Conservation (phyloP, 257 asterid species). For the Pogostemon cablin region DNA sequence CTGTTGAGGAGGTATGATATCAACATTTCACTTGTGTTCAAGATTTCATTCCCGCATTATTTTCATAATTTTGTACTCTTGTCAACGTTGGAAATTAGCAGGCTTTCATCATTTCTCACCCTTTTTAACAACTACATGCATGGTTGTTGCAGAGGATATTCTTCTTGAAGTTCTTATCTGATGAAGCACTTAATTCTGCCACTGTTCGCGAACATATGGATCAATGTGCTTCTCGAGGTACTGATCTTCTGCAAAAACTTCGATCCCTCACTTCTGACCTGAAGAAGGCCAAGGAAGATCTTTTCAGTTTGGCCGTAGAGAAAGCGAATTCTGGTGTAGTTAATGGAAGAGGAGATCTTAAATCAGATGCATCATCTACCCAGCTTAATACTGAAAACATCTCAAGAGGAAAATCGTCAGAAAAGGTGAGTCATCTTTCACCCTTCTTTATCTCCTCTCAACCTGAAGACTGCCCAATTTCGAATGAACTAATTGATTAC, state of each 20-base stretch:
- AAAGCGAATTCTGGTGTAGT: slow-evolving; percentile 52
- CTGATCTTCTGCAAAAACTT: slow-evolving; percentile 78
- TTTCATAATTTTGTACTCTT: neutral
- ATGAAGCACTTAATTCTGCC: slow-evolving; percentile 73
- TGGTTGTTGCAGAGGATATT: slow-evolving; percentile 71
- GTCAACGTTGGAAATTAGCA: slow-evolving; percentile 1
- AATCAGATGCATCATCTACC: slow-evolving; percentile 56
- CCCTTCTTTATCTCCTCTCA: slow-evolving; percentile 37
- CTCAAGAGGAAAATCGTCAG: slow-evolving; percentile 47
- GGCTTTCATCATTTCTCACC: slow-evolving; percentile 24
- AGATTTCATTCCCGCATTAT: neutral
- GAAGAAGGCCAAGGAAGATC: slow-evolving; percentile 70
- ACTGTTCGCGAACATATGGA: slow-evolving; percentile 75
- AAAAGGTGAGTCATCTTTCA: slow-evolving; percentile 39
- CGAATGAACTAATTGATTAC: slow-evolving; percentile 36
- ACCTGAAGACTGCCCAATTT: slow-evolving; percentile 35
- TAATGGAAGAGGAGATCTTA: slow-evolving; percentile 51
- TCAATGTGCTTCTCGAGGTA: slow-evolving; percentile 58
- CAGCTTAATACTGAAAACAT: slow-evolving; percentile 42
- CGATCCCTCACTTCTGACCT: slow-evolving; percentile 66
- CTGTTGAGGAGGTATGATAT: slow-evolving; percentile 72
- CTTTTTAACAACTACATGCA: slow-evolving; percentile 26
- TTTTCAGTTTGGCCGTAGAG: slow-evolving; percentile 43
- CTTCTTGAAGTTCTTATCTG: slow-evolving; percentile 86
- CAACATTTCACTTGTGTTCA: slow-evolving; percentile 22